These are phyloP conservation scores for Thermomucor indicae-seudaticae DNA, from an alignment of 371 early-diverging fungal species.

Conservation along the genomic window DNA sequence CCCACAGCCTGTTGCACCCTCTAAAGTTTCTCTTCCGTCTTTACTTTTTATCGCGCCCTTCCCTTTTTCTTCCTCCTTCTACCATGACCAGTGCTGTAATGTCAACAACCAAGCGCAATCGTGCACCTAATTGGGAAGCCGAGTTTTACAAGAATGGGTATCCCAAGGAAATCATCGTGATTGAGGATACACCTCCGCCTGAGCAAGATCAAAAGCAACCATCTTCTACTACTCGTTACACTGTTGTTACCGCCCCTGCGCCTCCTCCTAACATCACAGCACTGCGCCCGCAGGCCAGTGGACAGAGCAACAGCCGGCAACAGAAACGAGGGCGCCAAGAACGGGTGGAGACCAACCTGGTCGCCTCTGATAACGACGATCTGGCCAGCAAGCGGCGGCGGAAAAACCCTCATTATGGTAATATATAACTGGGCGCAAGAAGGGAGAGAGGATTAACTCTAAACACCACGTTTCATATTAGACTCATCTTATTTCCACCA, in stretches of 20 bases:
- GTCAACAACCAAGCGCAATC: conserved; percentile 7
- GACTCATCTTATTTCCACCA: no score
- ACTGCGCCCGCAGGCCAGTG: background rate
- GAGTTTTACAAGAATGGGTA: conserved; percentile 59
- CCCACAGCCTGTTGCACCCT: no score
- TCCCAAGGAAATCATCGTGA: conserved; percentile 60
- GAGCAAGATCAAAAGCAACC: conserved; percentile 12
- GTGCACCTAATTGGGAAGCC: conserved; percentile 48
- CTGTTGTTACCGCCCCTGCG: conserved; percentile 11
- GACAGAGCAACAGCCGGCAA: background rate
- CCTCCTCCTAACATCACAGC: conserved; percentile 1
- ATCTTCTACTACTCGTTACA: background rate
- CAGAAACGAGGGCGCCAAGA: background rate
- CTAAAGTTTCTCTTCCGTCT: background rate
- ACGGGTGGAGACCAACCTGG: background rate
- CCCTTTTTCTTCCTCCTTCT: background rate
- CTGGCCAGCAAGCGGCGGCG: conserved; percentile 5
- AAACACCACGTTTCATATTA: no score
- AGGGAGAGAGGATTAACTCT: no score
- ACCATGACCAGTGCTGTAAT: conserved; percentile 8
- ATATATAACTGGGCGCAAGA: no score
- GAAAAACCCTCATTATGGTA: conserved; percentile 10
- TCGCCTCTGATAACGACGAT: background rate
- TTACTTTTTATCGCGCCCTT: background rate
- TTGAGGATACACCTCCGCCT: conserved; percentile 58